phyloP scores from a whole-genome alignment of 352 stramenopile species.

The Phytophthora nicotianae region DNA sequence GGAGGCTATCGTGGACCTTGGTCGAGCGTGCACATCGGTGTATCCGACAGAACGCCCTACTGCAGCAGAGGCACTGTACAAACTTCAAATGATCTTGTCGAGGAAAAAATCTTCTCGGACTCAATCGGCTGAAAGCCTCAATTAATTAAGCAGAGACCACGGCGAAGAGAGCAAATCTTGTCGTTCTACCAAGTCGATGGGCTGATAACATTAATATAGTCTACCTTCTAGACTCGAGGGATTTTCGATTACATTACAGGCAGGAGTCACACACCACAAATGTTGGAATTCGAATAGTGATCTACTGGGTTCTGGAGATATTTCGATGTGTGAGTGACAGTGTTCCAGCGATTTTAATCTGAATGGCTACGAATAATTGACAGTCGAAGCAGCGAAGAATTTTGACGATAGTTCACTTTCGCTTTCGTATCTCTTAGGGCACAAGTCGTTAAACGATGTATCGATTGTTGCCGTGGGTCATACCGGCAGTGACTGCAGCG shows the following conservation, averaged over 20 bases:
- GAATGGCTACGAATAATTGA: no score
- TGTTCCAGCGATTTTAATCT: no score
- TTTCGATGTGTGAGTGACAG: no score
- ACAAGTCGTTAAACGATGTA: no score
- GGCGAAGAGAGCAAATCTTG: not conserved
- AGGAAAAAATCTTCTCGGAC: not conserved
- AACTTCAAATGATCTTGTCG: constrained; percentile 30
- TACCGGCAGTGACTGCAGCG: not conserved
- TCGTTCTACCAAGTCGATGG: not conserved
- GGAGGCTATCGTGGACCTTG: constrained; percentile 21
- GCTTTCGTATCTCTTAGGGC: not conserved
- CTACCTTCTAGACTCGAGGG: not conserved
- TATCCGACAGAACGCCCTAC: constrained; percentile 26
- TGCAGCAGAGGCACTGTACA: constrained; percentile 32
- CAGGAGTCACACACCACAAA: no score
- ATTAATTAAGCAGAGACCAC: constrained; percentile 9
- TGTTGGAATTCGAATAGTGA: no score
- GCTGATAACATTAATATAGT: not conserved
- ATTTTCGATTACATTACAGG: no score
- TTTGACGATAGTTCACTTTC: not conserved
- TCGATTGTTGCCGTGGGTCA: not conserved
- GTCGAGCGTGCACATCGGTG: constrained; percentile 25
- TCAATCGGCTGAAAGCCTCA: not conserved
- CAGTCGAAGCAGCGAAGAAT: no score
- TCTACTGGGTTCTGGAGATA: no score